Percentiles rank a stretch among this genome's conserved stretches.
Evolutionary conservation across 352 stramenopile genomes (phyloP).

Genomic region (Globisporangium sylvaticum): DNA sequence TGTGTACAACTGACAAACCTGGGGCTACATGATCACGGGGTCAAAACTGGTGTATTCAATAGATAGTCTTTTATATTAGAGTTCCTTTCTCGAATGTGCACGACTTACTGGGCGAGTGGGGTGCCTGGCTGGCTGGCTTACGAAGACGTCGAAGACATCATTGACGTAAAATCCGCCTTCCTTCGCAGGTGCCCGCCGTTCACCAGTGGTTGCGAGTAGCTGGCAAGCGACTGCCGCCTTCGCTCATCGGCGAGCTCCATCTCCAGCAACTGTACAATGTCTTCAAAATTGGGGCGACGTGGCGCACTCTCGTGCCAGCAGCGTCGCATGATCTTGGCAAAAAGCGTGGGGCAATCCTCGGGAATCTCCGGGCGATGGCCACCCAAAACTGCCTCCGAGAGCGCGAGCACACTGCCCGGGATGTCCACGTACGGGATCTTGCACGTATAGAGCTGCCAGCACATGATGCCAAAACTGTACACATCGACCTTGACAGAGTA

Average conservation of each 20-base stretch:
- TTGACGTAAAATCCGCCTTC: conserved; percentile 1
- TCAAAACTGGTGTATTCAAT: conserved; percentile 12
- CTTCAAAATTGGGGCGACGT: conserved; percentile 67
- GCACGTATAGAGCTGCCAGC: conserved; percentile 79
- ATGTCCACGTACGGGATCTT: conserved; percentile 71
- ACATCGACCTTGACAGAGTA: conserved; percentile 86
- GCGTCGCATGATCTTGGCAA: conserved; percentile 80
- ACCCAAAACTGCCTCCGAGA: conserved; percentile 67
- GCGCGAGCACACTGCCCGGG: conserved; percentile 65
- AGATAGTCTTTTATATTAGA: conserved; percentile 14
- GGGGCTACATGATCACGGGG: background rate
- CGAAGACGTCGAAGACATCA: conserved; percentile 10
- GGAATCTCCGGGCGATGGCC: conserved; percentile 64
- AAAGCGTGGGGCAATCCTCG: conserved; percentile 50
- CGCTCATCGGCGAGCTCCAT: conserved; percentile 61
- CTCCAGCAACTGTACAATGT: conserved; percentile 75
- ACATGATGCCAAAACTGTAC: conserved; percentile 85
- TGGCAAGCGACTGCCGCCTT: conserved; percentile 21
- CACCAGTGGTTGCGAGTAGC: background rate
- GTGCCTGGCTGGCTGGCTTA: background rate
- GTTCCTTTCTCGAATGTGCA: background rate
- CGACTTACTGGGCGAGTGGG: background rate
- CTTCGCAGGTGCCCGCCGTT: conserved; percentile 10
- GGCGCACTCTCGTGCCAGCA: conserved; percentile 73
- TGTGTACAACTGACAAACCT: background rate